Conservation (phyloP, 106 monocot species). For the Apostasia ramifera region DNA sequence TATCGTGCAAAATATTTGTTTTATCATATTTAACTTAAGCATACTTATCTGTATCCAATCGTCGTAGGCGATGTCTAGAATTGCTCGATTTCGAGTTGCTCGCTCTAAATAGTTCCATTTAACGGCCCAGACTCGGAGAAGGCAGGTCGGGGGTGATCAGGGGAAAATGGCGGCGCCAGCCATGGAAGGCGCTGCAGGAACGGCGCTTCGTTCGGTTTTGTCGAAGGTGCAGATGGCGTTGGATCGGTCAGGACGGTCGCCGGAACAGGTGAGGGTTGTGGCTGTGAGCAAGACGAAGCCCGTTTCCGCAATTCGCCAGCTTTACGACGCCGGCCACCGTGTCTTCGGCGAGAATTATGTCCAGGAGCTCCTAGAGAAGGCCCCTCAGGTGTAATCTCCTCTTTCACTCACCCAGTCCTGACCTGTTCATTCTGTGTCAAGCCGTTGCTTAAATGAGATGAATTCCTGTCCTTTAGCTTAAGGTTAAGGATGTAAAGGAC, state of each 20-base stretch:
- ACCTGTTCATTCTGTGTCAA: background rate
- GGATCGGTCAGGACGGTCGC: conserved; percentile 38
- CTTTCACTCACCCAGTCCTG: background rate
- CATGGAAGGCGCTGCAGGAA: conserved; percentile 33
- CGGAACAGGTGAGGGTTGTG: conserved; percentile 46
- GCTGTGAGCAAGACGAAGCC: conserved; percentile 78
- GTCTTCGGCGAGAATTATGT: conserved; percentile 70
- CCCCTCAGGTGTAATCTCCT: conserved; percentile 39
- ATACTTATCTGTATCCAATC: too few species aligned
- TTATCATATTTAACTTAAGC: too few species aligned
- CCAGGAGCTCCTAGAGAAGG: conserved; percentile 63
- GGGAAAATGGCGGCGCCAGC: conserved; percentile 18
- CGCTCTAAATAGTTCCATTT: too few species aligned
- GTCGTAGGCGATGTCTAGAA: too few species aligned
- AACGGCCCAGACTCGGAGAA: background rate
- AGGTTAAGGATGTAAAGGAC: too few species aligned
- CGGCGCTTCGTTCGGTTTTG: conserved; percentile 54
- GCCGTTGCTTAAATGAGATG: too few species aligned
- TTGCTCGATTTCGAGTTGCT: too few species aligned
- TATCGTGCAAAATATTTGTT: too few species aligned
- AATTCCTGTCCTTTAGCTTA: too few species aligned
- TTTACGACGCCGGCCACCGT: conserved; percentile 67
- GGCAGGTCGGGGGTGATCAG: background rate
- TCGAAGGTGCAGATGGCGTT: conserved; percentile 46
- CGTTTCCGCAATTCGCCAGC: conserved; percentile 31